A percentile compares a stretch with the other conserved stretches of the same genome.
phyloP scores from a whole-genome alignment of 1,284 basidiomycete genomes.

The Sporisorium scitamineum region DNA sequence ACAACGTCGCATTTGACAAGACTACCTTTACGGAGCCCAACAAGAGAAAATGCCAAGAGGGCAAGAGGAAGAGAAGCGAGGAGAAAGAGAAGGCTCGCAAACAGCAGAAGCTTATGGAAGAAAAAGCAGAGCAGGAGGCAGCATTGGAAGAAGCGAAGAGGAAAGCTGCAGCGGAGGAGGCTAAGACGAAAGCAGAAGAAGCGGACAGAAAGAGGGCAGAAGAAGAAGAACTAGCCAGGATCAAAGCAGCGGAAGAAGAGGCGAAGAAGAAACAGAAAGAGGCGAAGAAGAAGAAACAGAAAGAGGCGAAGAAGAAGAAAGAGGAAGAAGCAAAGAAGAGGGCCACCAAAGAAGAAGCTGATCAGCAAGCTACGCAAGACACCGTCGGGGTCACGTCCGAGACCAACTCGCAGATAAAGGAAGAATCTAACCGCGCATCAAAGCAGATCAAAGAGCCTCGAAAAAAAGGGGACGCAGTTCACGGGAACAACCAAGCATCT shows the following conservation, averaged over 20 bases:
- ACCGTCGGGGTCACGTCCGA: background rate
- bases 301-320: background rate
- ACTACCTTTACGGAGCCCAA: background rate
- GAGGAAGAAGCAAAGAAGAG: background rate
- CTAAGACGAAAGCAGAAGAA: background rate
- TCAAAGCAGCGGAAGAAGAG: background rate
- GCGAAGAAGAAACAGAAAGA: background rate
- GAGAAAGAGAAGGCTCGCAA: background rate
- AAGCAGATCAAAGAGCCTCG: background rate
- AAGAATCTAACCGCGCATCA: background rate
- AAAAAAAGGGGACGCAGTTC: background rate
- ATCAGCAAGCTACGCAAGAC: background rate
- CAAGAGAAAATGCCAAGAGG: constrained; percentile 1
- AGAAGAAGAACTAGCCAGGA: background rate
- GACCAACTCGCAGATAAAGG: no score
- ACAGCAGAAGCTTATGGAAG: background rate
- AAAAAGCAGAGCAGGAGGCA: background rate
- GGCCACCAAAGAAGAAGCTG: background rate
- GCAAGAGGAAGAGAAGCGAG: constrained; percentile 1
- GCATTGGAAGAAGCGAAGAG: background rate
- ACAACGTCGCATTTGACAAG: background rate
- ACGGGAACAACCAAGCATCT: background rate
- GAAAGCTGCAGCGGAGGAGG: constrained; percentile 1
- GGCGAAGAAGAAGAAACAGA: background rate
- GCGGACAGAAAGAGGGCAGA: background rate